phyloP scores from a whole-genome alignment of 1,284 basidiomycete species.

The Moniliella sp. region DNA sequence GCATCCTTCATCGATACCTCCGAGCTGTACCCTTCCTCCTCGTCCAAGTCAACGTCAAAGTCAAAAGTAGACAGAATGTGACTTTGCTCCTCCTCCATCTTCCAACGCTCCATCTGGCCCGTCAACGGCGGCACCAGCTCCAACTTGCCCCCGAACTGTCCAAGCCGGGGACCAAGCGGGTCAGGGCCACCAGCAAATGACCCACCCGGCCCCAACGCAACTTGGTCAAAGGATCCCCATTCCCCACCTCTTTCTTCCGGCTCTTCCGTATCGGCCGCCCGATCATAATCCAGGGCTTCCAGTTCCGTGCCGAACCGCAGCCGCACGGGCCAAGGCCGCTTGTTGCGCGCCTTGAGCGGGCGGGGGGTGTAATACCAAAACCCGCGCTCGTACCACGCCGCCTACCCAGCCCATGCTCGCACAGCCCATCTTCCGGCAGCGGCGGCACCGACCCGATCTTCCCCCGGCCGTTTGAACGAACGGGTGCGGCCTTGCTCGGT shows the following conservation, averaged over 20 bases:
- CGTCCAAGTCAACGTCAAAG: slow-evolving; percentile 8
- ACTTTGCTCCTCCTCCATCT: slow-evolving; percentile 42
- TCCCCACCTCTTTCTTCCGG: too few species aligned
- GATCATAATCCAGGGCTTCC: slow-evolving; percentile 7
- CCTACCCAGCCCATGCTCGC: slow-evolving; percentile 80
- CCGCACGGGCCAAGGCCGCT: slow-evolving; percentile 1
- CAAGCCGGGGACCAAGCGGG: slow-evolving; percentile 54
- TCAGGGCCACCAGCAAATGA: slow-evolving; percentile 50
- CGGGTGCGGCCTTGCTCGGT: too few species aligned
- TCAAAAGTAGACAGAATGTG: slow-evolving; percentile 1
- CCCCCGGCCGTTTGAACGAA: too few species aligned
- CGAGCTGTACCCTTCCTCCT: slow-evolving; percentile 5
- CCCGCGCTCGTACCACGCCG: slow-evolving; percentile 62
- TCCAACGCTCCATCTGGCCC: slow-evolving; percentile 51
- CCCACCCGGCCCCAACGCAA: slow-evolving; percentile 53
- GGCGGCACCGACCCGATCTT: slow-evolving; percentile 43
- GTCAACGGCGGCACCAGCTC: too few species aligned
- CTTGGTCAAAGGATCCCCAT: slow-evolving; percentile 21
- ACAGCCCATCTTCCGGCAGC: slow-evolving; percentile 85
- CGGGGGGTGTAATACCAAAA: slow-evolving; percentile 48
- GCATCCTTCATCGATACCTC: slow-evolving; percentile 1
- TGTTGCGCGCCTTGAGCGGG: not conserved
- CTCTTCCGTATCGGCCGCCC: not conserved
- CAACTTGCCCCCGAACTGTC: too few species aligned
- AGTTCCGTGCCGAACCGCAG: slow-evolving; percentile 34